Percentiles rank a stretch among this genome's conserved stretches.
These are phyloP conservation scores for Vitis labrusca DNA, from an alignment of 164 flowering plant species.

Conservation along the genomic window DNA sequence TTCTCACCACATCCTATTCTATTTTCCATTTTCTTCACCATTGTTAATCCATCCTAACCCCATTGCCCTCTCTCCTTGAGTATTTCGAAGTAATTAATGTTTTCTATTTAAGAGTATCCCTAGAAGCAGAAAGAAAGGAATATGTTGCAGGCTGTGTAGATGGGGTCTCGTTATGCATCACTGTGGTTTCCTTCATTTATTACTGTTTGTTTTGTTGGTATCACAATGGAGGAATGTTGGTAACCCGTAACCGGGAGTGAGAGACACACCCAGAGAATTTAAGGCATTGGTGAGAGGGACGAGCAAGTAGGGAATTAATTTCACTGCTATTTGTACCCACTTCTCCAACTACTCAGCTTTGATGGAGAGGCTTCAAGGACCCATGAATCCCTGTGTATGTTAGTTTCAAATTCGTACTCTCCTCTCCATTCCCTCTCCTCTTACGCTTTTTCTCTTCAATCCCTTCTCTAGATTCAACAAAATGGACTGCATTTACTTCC, in stretches of 20 bases:
- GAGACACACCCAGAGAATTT: constrained; percentile 18
- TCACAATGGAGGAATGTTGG: constrained; percentile 27
- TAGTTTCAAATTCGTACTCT: constrained; percentile 1
- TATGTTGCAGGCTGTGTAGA: constrained; percentile 5
- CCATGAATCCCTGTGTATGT: constrained; percentile 54
- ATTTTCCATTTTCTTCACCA: constrained; percentile 4
- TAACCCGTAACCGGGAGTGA: constrained; percentile 1
- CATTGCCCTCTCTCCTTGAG: constrained; percentile 3
- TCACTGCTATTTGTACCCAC: constrained; percentile 7
- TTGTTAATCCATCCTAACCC: background rate
- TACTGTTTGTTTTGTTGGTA: constrained; percentile 18
- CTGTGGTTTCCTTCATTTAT: constrained; percentile 24
- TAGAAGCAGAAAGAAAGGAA: constrained; percentile 17
- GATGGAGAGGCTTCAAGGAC: constrained; percentile 67
- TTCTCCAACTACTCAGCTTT: constrained; percentile 13
- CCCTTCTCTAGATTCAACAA: constrained; percentile 12
- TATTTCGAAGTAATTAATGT: constrained; percentile 19
- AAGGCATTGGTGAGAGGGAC: constrained; percentile 3
- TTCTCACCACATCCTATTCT: constrained; percentile 15
- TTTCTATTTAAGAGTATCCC: constrained; percentile 13
- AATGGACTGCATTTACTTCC: constrained; percentile 26
- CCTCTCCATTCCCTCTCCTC: background rate
- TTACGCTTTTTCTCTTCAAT: constrained; percentile 2
- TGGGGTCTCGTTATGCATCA: constrained; percentile 27
- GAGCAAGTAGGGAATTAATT: background rate